These are phyloP conservation scores for Nemania diffusa DNA, from an alignment of 2,329 filamentous ascomycete genomes.

Conservation along the genomic window DNA sequence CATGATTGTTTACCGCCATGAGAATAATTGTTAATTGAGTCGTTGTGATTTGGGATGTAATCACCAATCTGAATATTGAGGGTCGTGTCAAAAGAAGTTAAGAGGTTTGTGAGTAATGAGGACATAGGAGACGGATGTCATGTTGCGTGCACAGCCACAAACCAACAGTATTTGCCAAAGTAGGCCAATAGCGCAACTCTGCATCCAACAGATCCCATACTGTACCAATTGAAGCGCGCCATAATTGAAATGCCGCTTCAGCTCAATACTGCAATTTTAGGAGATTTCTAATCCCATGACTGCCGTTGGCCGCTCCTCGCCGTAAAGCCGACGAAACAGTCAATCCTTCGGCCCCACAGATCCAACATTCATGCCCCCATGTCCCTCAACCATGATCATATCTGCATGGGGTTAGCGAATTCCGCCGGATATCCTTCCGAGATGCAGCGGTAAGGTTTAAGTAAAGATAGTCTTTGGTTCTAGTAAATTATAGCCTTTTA, in stretches of 20 bases:
- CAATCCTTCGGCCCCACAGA: conserved; percentile 10
- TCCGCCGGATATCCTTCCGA: conserved; percentile 6
- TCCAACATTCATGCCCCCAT: conserved; percentile 10
- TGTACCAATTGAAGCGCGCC: conserved; percentile 4
- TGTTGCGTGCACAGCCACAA: conserved; percentile 14
- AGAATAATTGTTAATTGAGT: conserved; percentile 34
- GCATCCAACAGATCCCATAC: conserved; percentile 4
- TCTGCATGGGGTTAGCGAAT: conserved; percentile 11
- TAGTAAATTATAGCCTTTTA: conserved; percentile 17
- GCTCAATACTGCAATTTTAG: conserved; percentile 15
- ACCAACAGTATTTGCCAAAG: conserved; percentile 1
- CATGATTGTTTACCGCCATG: conserved; percentile 29
- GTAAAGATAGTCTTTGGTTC: conserved; percentile 18
- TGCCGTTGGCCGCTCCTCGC: conserved; percentile 8
- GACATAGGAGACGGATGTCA: conserved; percentile 11
- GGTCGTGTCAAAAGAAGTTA: conserved; percentile 26
- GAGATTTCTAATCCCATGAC: conserved; percentile 7
- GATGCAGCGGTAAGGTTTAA: conserved; percentile 12
- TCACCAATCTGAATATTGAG: conserved; percentile 23
- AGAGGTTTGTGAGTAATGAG: conserved; percentile 13
- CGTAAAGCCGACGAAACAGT: conserved; percentile 11
- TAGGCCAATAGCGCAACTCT: no score
- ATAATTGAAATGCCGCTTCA: conserved; percentile 4
- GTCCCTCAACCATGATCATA: conserved; percentile 6
- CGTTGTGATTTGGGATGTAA: conserved; percentile 31